Evolutionary conservation across 2,329 filamentous ascomycete species (phyloP).

Genomic region (Monosporascus ibericus): DNA sequence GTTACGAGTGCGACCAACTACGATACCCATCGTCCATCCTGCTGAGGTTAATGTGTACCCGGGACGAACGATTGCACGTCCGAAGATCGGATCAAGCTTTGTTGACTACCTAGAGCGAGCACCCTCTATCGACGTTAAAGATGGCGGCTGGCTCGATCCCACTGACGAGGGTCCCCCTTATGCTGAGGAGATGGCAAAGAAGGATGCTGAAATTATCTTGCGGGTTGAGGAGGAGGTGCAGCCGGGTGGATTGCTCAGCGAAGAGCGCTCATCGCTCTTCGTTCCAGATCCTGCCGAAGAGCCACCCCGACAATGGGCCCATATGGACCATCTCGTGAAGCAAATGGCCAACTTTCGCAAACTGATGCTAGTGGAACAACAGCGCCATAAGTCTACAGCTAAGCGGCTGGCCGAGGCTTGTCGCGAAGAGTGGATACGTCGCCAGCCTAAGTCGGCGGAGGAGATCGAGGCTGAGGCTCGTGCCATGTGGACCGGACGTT

Average conservation of each 20-base stretch:
- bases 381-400: slow-evolving; percentile 67
- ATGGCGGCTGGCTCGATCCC: slow-evolving; percentile 48
- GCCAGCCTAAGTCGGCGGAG: slow-evolving; percentile 70
- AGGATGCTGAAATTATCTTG: slow-evolving; percentile 64
- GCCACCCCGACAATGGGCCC: slow-evolving; percentile 74
- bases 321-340: slow-evolving; percentile 75
- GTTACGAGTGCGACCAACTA: slow-evolving; percentile 39
- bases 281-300: slow-evolving; percentile 67
- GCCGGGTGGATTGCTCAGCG: slow-evolving; percentile 68
- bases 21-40: slow-evolving; percentile 54
- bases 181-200: slow-evolving; percentile 55
- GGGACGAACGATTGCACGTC: slow-evolving; percentile 28
- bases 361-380: slow-evolving; percentile 73
- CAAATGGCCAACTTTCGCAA: slow-evolving; percentile 77
- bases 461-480: slow-evolving; percentile 75
- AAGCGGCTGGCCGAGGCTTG: slow-evolving; percentile 76
- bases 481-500: slow-evolving; percentile 59
- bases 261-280: slow-evolving; percentile 64
- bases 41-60: slow-evolving; percentile 46
- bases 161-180: slow-evolving; percentile 51
- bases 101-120: slow-evolving; percentile 52
- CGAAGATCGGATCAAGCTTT: slow-evolving; percentile 48
- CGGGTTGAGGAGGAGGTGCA: slow-evolving; percentile 68
- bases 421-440: slow-evolving; percentile 66
- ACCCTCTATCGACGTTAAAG: slow-evolving; percentile 45